Evolutionary conservation across 495 filamentous ascomycete species (phyloP).

Genomic region (Parachaetomium inaequale): DNA sequence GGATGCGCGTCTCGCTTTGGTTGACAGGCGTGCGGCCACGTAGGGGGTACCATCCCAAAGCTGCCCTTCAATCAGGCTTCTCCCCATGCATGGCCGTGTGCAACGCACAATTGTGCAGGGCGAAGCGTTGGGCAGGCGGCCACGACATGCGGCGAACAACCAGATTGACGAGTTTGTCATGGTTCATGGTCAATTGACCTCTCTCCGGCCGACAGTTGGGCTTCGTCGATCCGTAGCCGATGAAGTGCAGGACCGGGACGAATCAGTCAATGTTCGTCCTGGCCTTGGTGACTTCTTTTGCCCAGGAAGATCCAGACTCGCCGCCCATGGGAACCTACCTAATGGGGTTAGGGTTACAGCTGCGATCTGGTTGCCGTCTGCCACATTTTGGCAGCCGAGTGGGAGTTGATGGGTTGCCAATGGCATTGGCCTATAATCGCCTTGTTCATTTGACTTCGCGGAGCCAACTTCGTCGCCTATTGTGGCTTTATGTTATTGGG

Average conservation of each 20-base stretch:
- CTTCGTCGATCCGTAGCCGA: not conserved
- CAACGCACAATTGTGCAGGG: constrained; percentile 2
- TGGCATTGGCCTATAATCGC: not conserved
- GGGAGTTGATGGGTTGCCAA: too few species aligned
- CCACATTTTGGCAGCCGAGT: too few species aligned
- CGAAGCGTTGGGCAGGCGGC: constrained; percentile 5
- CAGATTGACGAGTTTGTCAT: not conserved
- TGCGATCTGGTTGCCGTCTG: too few species aligned
- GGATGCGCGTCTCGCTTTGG: not conserved
- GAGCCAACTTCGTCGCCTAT: too few species aligned
- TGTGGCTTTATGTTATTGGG: too few species aligned
- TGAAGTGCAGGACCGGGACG: too few species aligned
- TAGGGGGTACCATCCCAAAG: not conserved
- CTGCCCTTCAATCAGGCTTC: constrained; percentile 2
- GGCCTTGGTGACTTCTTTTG: too few species aligned
- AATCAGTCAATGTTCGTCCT: too few species aligned
- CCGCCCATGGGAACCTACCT: too few species aligned
- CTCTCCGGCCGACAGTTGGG: not conserved
- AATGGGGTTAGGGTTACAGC: not conserved
- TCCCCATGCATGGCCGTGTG: not conserved
- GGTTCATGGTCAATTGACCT: constrained; percentile 7
- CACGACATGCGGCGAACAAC: not conserved
- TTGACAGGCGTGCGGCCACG: constrained; percentile 11
- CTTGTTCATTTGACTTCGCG: too few species aligned
- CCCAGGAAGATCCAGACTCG: too few species aligned